These are phyloP conservation scores for Zopfia rhizophila DNA, from an alignment of 2,329 filamentous ascomycete genomes.

Conservation along the genomic window DNA sequence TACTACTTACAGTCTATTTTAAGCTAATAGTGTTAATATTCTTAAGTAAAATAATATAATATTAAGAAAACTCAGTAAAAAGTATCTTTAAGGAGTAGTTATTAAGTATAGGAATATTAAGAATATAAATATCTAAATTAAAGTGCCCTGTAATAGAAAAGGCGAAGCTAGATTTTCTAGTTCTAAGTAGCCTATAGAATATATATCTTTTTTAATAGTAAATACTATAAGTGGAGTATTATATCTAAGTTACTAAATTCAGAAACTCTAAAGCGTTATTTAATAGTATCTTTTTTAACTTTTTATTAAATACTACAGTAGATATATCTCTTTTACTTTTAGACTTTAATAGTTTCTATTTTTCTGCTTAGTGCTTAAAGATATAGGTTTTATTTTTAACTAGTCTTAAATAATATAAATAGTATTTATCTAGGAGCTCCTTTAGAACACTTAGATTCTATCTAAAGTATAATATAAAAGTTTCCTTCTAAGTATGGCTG, in stretches of 20 bases:
- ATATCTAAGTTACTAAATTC: slow-evolving; percentile 74
- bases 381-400: too few species aligned
- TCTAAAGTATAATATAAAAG: too few species aligned
- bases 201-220: slow-evolving; percentile 87
- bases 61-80: slow-evolving; percentile 55
- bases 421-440: too few species aligned
- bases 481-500: too few species aligned
- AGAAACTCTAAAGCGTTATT: too few species aligned
- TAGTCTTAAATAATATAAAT: too few species aligned
- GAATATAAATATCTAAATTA: slow-evolving; percentile 57
- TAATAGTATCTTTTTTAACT: too few species aligned
- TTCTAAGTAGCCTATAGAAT: slow-evolving; percentile 82
- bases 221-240: slow-evolving; percentile 86
- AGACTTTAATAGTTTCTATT: too few species aligned
- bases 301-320: too few species aligned
- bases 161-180: slow-evolving; percentile 71
- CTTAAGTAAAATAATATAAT: slow-evolving; percentile 60
- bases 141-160: slow-evolving; percentile 60
- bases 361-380: too few species aligned
- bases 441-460: too few species aligned
- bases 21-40: slow-evolving; percentile 61
- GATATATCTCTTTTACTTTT: too few species aligned
- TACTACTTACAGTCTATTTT: slow-evolving; percentile 41
- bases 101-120: slow-evolving; percentile 75
- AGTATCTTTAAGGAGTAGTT: slow-evolving; percentile 68